phyloP scores from a whole-genome alignment of 768 basidiomycete species.

The Tylopilus sp. region DNA sequence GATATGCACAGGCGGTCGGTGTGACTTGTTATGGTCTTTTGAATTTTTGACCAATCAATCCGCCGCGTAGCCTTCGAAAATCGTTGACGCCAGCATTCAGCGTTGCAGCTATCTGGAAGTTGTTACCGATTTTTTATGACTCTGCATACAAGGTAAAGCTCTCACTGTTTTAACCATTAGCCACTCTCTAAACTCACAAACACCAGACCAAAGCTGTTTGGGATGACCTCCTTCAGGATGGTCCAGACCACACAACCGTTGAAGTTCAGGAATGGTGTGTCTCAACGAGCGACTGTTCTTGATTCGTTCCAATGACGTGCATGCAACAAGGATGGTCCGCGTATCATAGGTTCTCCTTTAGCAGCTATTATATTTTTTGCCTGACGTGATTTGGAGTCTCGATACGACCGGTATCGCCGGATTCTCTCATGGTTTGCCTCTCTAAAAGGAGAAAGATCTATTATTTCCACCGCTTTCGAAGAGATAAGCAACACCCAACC shows the following conservation, averaged over 20 bases:
- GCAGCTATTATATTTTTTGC: background rate
- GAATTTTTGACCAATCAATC: background rate
- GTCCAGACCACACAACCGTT: slow-evolving; percentile 32
- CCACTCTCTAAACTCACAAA: background rate
- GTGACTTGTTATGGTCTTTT: background rate
- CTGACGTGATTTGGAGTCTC: slow-evolving; percentile 25
- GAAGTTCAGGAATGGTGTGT: slow-evolving; percentile 47
- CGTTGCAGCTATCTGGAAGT: slow-evolving; percentile 35
- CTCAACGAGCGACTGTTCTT: background rate
- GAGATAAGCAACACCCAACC: slow-evolving; percentile 23
- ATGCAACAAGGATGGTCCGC: slow-evolving; percentile 39
- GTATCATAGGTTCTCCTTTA: slow-evolving; percentile 35
- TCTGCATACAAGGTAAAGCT: slow-evolving; percentile 37
- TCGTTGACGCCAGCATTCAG: slow-evolving; percentile 39
- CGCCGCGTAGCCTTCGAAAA: slow-evolving; percentile 28
- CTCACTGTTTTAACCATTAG: background rate
- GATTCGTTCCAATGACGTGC: background rate
- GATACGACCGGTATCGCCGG: slow-evolving; percentile 44
- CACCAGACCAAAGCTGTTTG: slow-evolving; percentile 30
- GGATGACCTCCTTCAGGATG: slow-evolving; percentile 26
- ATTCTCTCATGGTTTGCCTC: slow-evolving; percentile 45
- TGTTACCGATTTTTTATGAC: slow-evolving; percentile 35
- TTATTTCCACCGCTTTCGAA: slow-evolving; percentile 18
- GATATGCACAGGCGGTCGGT: slow-evolving; percentile 15
- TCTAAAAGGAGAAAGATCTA: slow-evolving; percentile 31